Conservation (phyloP, 2,329 filamentous ascomycete genomes). For the Colletotrichum noveboracense region DNA sequence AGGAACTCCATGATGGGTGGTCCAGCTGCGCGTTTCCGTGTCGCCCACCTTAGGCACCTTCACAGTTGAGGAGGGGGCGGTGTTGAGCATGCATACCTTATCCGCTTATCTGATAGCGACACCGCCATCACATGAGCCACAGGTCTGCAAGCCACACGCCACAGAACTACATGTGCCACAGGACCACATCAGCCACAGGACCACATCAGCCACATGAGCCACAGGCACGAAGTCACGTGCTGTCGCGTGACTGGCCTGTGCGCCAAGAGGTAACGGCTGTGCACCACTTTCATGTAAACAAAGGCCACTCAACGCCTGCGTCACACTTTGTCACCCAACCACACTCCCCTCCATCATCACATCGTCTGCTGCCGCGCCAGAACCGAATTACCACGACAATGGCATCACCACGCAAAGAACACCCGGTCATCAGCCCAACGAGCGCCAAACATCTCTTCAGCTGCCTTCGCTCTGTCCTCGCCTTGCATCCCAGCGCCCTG, state of each 20-base stretch:
- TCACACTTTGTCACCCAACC: background rate
- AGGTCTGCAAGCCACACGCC: no score
- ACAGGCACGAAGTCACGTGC: background rate
- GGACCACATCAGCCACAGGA: no score
- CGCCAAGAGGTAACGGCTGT: no score
- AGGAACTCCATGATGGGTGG: no score
- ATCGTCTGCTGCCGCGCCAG: background rate
- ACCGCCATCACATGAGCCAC: no score
- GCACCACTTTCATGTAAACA: background rate
- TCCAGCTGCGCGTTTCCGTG: no score
- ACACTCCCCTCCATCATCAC: background rate
- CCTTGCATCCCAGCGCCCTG: background rate
- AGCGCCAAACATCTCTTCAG: background rate
- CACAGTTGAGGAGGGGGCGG: no score
- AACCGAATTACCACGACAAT: background rate
- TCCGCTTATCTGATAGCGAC: no score
- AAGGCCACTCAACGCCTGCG: background rate
- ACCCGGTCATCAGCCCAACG: background rate
- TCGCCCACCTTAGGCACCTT: no score
- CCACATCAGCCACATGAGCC: no score
- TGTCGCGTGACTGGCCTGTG: background rate
- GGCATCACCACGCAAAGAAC: background rate
- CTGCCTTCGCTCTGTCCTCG: background rate
- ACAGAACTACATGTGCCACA: no score
- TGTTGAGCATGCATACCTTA: no score